Evolutionary conservation across 75 land plant genomes (phyloP), one percentile per base, ranked within the genome.

Genomic region (Pseudotsuga menziesii): DNA sequence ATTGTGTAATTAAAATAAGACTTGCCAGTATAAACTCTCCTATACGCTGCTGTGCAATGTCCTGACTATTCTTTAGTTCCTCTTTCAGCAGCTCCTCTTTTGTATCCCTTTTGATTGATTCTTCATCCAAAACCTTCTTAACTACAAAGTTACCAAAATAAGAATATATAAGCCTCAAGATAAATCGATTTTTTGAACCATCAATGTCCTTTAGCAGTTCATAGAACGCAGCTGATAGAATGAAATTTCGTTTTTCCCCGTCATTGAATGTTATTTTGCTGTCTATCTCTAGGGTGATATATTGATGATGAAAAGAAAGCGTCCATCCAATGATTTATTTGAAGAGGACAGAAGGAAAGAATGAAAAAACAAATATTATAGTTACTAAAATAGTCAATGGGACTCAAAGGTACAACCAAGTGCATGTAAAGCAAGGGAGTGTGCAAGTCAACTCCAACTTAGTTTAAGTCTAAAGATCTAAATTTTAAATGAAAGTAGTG

Each of bases 21-120:
- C 7, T 39, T 75, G 76, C 82, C 82, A 63, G 25, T 14, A 19
- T 75, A 35, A 80, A 41, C 58, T 80, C 66, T 44, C 77, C 82
- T 52, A 64, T 64, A 23, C 16, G 80, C 48, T 76, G 23, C 57
- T 62, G 80, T 1, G 74, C 55, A 55, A 63, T 57, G 58, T 81
- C 77, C n/a, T 55, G 75, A 58, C 32, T 26, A 23, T 44, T 12
- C 52, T 44, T 61, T 26, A 75, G 58, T 61, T 80, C 77, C 17
- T 75, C 74, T 81, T 79, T 72, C 69, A 61, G 36, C 69, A 61
- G 35, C 61, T 39, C 73, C 29, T 39, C 72, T 80, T 44, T 77
- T 58, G 80, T 72, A 62, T 23, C 64, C 66, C 17, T 60, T 62
- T 66, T 66, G 16, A 39, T 52, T 9, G 58, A 27, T 63, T 78